Percentiles rank a stretch among this genome's conserved stretches.
phyloP scores from a whole-genome alignment of 768 basidiomycete genomes.

The Boletus speciosus region DNA sequence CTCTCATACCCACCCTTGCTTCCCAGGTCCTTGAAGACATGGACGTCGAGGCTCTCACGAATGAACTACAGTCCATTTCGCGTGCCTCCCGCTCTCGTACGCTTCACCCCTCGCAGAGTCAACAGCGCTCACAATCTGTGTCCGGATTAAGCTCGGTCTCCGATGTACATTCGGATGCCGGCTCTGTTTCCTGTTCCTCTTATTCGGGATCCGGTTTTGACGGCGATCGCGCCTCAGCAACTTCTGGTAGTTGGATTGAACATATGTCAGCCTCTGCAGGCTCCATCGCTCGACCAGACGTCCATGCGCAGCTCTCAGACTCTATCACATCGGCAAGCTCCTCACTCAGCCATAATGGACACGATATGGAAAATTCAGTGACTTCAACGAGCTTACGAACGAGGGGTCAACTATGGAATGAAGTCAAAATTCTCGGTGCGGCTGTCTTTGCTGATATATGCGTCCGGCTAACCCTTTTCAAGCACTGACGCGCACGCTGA shows the following conservation, averaged over 20 bases:
- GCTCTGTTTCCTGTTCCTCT: slow-evolving; percentile 40
- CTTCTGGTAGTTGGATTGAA: slow-evolving; percentile 46
- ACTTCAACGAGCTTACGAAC: slow-evolving; percentile 37
- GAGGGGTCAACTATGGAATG: slow-evolving; percentile 88
- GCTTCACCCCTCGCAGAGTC: slow-evolving; percentile 6
- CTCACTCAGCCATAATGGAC: slow-evolving; percentile 24
- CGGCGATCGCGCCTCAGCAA: slow-evolving; percentile 35
- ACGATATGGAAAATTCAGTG: slow-evolving; percentile 3
- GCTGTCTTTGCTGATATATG: slow-evolving; percentile 28
- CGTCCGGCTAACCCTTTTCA: slow-evolving; percentile 1
- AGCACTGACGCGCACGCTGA: slow-evolving; percentile 89
- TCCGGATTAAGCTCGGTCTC: slow-evolving; percentile 36
- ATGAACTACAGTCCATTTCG: slow-evolving; percentile 48
- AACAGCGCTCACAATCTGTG: slow-evolving; percentile 30
- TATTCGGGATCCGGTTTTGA: slow-evolving; percentile 36
- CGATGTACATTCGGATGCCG: slow-evolving; percentile 44
- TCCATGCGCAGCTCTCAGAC: slow-evolving; percentile 33
- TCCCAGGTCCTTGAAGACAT: slow-evolving; percentile 64
- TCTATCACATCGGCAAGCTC: slow-evolving; percentile 41
- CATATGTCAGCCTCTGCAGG: slow-evolving; percentile 29
- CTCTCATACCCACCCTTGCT: slow-evolving; percentile 63
- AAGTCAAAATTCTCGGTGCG: slow-evolving; percentile 79
- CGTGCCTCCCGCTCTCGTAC: slow-evolving; percentile 29
- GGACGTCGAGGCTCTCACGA: slow-evolving; percentile 71
- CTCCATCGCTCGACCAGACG: slow-evolving; percentile 2